Conservation (phyloP, 768 basidiomycete genomes). For the Russula sp. region DNA sequence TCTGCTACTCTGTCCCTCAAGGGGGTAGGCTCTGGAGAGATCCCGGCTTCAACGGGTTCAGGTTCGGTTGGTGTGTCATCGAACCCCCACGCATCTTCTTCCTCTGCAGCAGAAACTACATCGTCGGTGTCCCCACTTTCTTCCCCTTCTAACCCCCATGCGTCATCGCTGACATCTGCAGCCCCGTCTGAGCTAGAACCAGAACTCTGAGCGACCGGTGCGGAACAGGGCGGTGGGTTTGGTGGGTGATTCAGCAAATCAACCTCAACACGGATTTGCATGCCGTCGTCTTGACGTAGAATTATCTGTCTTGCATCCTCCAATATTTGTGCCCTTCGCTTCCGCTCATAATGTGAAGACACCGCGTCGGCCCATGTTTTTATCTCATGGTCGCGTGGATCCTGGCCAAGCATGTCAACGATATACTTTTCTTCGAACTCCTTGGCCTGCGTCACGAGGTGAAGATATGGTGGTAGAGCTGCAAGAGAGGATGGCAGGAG, state of each 20-base stretch:
- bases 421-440: constrained; percentile 57
- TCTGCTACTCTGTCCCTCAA: constrained; percentile 10
- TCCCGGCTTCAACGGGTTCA: neutral
- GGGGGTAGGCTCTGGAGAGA: constrained; percentile 4
- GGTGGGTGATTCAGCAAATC: neutral
- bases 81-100: constrained; percentile 34
- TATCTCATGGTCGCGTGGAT: constrained; percentile 44
- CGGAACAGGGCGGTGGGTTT: neutral
- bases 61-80: constrained; percentile 41
- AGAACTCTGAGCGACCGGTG: neutral
- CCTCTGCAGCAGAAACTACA: constrained; percentile 22
- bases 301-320: constrained; percentile 54
- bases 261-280: constrained; percentile 33
- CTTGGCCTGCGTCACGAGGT: constrained; percentile 49
- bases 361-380: constrained; percentile 63
- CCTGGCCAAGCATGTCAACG: constrained; percentile 42
- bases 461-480: constrained; percentile 54
- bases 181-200: constrained; percentile 18
- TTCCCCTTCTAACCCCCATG: constrained; percentile 43
- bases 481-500: constrained; percentile 61
- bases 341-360: constrained; percentile 70
- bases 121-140: constrained; percentile 19
- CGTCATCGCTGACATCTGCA: constrained; percentile 29
- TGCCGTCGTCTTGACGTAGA: constrained; percentile 32
- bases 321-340: constrained; percentile 58